Percentiles rank a stretch among this genome's conserved stretches.
phyloP scores from a whole-genome alignment of 257 asterid genomes.

The Nyctanthes arbortristis region DNA sequence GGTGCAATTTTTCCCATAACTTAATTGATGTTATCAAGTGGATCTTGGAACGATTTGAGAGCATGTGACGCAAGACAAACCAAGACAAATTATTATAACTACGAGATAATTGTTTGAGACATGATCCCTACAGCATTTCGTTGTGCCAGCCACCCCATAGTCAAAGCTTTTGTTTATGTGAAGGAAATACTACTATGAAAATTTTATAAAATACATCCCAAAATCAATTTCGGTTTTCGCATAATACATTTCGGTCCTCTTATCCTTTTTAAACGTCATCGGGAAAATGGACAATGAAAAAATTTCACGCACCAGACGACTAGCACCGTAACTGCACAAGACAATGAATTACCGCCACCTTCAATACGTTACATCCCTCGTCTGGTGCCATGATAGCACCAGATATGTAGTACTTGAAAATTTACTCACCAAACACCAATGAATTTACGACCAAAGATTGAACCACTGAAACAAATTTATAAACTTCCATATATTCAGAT shows the following conservation, averaged over 20 bases:
- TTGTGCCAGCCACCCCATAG: conserved; percentile 28
- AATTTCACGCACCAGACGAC: neutral
- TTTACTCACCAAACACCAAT: neutral
- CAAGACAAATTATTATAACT: conserved; percentile 54
- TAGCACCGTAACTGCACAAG: neutral
- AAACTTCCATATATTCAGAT: conserved; percentile 19
- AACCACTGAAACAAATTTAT: neutral
- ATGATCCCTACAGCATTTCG: conserved; percentile 48
- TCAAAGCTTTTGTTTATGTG: conserved; percentile 16
- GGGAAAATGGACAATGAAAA: neutral
- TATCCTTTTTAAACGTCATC: neutral
- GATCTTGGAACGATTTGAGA: conserved; percentile 56
- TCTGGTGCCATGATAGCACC: too few relatives aligned
- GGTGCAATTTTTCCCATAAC: neutral
- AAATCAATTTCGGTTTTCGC: neutral
- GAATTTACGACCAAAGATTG: neutral
- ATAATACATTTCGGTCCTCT: neutral
- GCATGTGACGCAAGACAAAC: conserved; percentile 54
- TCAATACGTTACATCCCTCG: too few relatives aligned
- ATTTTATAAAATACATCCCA: neutral
- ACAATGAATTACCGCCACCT: neutral
- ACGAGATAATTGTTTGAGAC: conserved; percentile 50
- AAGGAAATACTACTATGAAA: conserved; percentile 14
- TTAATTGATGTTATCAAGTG: conserved; percentile 24
- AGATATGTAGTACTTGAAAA: neutral